These are phyloP conservation scores for Penicillium sp. DNA, from an alignment of 2,329 filamentous ascomycete species.

Conservation along the genomic window DNA sequence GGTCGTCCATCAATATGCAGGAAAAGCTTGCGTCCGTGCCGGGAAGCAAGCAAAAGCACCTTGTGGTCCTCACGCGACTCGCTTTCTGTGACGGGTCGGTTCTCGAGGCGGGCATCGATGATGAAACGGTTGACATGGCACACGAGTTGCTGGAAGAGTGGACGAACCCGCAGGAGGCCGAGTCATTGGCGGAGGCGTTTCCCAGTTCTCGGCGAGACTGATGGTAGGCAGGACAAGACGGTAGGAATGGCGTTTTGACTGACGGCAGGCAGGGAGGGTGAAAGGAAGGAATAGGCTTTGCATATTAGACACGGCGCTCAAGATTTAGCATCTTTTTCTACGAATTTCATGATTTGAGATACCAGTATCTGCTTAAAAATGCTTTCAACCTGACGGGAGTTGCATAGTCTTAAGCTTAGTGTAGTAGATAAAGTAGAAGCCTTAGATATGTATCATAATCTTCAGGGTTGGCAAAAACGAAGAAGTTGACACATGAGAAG, in stretches of 20 bases:
- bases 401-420: too few species aligned
- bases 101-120: conserved; percentile 73
- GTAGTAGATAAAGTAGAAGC: too few species aligned
- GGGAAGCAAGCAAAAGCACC: conserved; percentile 77
- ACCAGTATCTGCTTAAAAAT: conserved; percentile 5
- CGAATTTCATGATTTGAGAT: conserved; percentile 12
- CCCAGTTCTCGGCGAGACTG: conserved; percentile 37
- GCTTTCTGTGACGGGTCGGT: conserved; percentile 81
- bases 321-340: conserved; percentile 10
- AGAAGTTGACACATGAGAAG: too few species aligned
- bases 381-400: background rate
- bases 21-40: conserved; percentile 69
- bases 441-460: too few species aligned
- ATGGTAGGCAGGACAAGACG: conserved; percentile 1
- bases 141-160: conserved; percentile 78
- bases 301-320: conserved; percentile 12
- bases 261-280: conserved; percentile 1
- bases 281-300: conserved; percentile 21
- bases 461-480: too few species aligned
- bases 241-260: background rate
- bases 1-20: conserved; percentile 65
- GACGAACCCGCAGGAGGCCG: conserved; percentile 77
- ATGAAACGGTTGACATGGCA: conserved; percentile 77
- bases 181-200: conserved; percentile 56
- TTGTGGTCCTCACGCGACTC: conserved; percentile 78